A percentile compares a stretch with the other conserved stretches of the same genome.
phyloP scores from a whole-genome alignment of 495 filamentous ascomycete species.

The Immersiella caudata region DNA sequence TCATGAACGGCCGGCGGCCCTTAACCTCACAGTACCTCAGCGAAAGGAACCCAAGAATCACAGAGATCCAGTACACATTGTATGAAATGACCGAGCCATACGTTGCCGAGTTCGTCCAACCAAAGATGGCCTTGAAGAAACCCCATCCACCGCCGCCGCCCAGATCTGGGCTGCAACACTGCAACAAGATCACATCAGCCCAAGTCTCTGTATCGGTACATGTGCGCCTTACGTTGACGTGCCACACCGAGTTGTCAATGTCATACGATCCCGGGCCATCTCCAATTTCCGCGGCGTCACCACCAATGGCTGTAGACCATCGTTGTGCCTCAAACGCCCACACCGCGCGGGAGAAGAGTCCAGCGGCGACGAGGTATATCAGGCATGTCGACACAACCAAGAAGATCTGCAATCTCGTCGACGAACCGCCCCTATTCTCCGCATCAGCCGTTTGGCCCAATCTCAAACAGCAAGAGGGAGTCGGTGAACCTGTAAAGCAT shows the following conservation, averaged over 20 bases:
- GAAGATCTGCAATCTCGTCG: constrained; percentile 74
- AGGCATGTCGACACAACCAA: constrained; percentile 79
- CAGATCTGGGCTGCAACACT: constrained; percentile 76
- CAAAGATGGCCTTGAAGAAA: constrained; percentile 80
- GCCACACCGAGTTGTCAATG: constrained; percentile 83
- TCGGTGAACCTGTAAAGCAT: constrained; percentile 72
- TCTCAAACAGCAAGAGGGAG: not conserved
- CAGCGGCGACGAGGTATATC: constrained; percentile 84
- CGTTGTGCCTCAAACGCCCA: constrained; percentile 69
- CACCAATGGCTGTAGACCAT: constrained; percentile 70
- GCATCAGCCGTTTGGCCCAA: not conserved
- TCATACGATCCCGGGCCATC: constrained; percentile 85
- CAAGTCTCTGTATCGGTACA: not conserved
- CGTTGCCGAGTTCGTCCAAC: constrained; percentile 89
- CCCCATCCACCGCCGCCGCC: constrained; percentile 85
- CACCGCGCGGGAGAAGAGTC: constrained; percentile 75
- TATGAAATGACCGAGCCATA: constrained; percentile 84
- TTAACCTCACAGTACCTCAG: constrained; percentile 71
- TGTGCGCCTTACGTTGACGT: constrained; percentile 69
- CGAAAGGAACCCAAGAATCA: constrained; percentile 61
- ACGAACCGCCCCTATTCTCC: constrained; percentile 48
- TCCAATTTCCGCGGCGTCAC: constrained; percentile 74
- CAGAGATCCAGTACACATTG: constrained; percentile 81
- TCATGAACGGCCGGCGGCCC: constrained; percentile 65
- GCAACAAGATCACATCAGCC: constrained; percentile 6